These are phyloP conservation scores for Eimeria praecox DNA, from an alignment of 169 alveolate genomes.

Conservation along the genomic window DNA sequence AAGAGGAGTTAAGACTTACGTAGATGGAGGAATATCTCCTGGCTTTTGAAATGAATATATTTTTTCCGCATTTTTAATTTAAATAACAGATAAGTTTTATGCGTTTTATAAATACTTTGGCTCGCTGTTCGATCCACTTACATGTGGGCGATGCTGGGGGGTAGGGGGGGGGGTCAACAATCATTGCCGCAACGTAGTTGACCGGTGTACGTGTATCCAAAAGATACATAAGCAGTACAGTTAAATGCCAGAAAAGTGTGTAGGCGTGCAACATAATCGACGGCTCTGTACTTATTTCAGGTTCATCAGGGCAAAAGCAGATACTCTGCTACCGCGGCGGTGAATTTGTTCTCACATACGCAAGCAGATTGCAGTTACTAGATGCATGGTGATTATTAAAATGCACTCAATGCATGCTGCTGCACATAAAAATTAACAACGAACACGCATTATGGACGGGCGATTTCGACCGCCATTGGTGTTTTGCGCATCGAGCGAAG, in stretches of 20 bases:
- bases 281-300: background rate
- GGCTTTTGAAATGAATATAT: background rate
- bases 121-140: no score
- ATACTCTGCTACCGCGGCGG: background rate
- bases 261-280: background rate
- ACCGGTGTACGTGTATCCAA: no score
- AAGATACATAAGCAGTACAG: background rate
- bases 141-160: background rate
- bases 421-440: no score
- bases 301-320: background rate
- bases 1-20: background rate
- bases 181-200: background rate
- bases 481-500: no score
- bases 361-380: no score
- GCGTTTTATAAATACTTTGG: no score
- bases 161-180: background rate
- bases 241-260: background rate
- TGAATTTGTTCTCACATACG: no score
- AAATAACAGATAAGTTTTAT: background rate
- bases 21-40: background rate
- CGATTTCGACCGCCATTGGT: no score
- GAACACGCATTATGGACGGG: no score
- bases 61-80: background rate
- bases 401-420: no score
- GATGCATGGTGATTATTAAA: no score